Base-by-base conservation (phyloP, 164 flowering plant species). In the Dillenia turbinata region DNA sequence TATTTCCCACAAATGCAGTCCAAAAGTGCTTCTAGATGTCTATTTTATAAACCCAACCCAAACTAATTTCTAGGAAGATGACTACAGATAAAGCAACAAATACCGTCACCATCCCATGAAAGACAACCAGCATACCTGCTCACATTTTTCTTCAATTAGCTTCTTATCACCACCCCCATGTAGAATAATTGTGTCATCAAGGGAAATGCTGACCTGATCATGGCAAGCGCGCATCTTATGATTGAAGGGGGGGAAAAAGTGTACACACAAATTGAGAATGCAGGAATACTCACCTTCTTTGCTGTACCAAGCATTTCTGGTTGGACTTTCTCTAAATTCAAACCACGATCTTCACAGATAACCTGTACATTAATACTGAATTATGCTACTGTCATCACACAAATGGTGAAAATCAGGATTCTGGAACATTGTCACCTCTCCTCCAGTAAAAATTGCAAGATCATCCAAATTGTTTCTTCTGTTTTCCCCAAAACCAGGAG, bases 401-500 rank as follows among this genome's bases (percentile, higher is more conserved):
- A 59, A 24, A 12, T 5, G 1, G 43, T 9, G 52, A 59, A 33
- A 22, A 17, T 6, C 10, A 11, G 13, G 33, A 19, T 3, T 14
- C 11, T 2, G 40, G 11, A 44, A 52, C 12, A 47, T 49, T 56
- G 65, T 76, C 47, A 90, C 97, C 95, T 90, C 89, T 67, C 85
- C 95, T 48, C 97, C 97, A 33, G 90, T 91, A 57, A 91, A 80
- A 65, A 86, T 66, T 52, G 95, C 89, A 59, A 91, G 84, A 77
- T 91, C 97, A 54, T 86, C 88, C 57, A 91, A 71, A 70, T 80
- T 85, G 33, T 88, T 89, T 72, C 77, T 80, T 74, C 91, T 85
- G 63, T 73, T 91, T 40, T 91, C 95, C 60, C 97, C 97, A 81
- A 91, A 91, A 62, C 97, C 93, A 68, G 97, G 97, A 77, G 97